Conservation (phyloP, 805 yeast species). For the Candida khao-thaluensis region DNA sequence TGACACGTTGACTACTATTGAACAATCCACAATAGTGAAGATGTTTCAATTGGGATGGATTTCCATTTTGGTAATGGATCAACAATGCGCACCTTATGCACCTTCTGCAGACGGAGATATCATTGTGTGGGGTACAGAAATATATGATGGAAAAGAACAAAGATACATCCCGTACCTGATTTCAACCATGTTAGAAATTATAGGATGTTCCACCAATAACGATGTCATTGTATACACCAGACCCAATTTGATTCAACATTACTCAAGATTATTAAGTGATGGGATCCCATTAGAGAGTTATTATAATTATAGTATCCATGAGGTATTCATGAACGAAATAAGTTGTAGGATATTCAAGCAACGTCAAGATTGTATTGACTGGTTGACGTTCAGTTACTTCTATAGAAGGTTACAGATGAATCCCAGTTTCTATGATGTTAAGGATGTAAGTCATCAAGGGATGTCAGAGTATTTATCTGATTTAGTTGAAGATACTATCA, state of each 20-base stretch:
- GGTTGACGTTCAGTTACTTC: slow-evolving; percentile 82
- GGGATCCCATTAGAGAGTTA: slow-evolving; percentile 85
- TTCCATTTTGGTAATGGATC: slow-evolving; percentile 57
- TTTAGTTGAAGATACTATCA: slow-evolving; percentile 66
- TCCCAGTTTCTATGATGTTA: slow-evolving; percentile 86
- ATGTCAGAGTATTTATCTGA: slow-evolving; percentile 83
- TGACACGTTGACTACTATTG: slow-evolving; percentile 54
- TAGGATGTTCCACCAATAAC: slow-evolving; percentile 43
- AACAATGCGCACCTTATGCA: slow-evolving; percentile 47
- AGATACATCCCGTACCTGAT: slow-evolving; percentile 68
- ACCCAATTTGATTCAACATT: slow-evolving; percentile 55
- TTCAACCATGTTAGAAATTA: slow-evolving; percentile 64
- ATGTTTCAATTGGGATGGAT: slow-evolving; percentile 52
- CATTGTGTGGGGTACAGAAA: slow-evolving; percentile 68
- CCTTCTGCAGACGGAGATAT: slow-evolving; percentile 54
- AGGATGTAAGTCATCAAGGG: slow-evolving; percentile 61
- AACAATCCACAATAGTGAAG: slow-evolving; percentile 53
- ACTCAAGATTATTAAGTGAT: slow-evolving; percentile 66
- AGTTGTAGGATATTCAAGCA: slow-evolving; percentile 58
- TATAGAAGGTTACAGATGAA: slow-evolving; percentile 78
- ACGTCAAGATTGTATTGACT: slow-evolving; percentile 86
- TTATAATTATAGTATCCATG: slow-evolving; percentile 57
- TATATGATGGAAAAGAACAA: slow-evolving; percentile 71
- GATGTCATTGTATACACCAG: slow-evolving; percentile 55
- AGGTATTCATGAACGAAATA: slow-evolving; percentile 72